Conservation (phyloP, 169 alveolate genomes). For the Plasmodium knowlesi region DNA sequence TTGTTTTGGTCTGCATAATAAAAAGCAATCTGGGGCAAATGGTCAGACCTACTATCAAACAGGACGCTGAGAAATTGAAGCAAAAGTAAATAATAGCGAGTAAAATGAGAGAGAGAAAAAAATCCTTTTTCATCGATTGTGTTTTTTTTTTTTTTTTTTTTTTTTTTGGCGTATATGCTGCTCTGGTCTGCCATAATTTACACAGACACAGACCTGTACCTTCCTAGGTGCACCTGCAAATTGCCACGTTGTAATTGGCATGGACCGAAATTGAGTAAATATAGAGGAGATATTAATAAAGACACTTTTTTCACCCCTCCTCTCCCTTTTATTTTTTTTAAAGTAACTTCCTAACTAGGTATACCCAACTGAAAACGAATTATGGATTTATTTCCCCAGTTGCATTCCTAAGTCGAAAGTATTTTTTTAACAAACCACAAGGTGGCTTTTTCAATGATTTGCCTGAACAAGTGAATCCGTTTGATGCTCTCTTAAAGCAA, state of each 20-base stretch:
- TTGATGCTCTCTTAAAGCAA: constrained; percentile 60
- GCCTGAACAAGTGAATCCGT: constrained; percentile 43
- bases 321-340: neutral
- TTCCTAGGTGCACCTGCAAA: neutral
- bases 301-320: neutral
- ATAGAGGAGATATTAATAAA: neutral
- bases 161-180: neutral
- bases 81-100: constrained; percentile 32
- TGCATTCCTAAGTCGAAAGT: constrained; percentile 33
- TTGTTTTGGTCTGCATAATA: constrained; percentile 70
- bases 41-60: constrained; percentile 27
- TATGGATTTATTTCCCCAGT: constrained; percentile 30
- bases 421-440: constrained; percentile 50
- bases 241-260: constrained; percentile 6
- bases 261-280: neutral
- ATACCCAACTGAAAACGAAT: constrained; percentile 15
- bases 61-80: constrained; percentile 63
- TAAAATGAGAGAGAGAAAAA: neutral
- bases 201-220: neutral
- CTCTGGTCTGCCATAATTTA: neutral
- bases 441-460: constrained; percentile 58
- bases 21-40: constrained; percentile 74
- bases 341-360: constrained; percentile 43
- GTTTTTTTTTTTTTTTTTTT: neutral
- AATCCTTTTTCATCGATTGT: neutral